Percentiles rank a stretch among this genome's conserved stretches.
Evolutionary conservation across 2,329 filamentous ascomycete species (phyloP).

Genomic region (Nothomitra cinnamomea): DNA sequence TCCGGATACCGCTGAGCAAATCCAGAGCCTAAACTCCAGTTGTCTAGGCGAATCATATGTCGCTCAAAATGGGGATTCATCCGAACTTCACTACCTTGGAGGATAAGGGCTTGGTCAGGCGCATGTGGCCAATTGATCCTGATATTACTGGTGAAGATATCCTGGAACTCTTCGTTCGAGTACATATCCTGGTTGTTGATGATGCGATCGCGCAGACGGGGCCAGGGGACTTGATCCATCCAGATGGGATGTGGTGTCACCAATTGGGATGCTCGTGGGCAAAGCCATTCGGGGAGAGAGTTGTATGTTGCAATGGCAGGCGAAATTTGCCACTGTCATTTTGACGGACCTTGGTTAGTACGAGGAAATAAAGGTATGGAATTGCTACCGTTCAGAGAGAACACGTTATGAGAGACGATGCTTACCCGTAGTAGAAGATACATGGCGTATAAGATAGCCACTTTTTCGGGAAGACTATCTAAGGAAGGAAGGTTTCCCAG

Average conservation of each 20-base stretch:
- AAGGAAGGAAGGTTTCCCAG: slow-evolving; percentile 67
- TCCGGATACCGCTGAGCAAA: slow-evolving; percentile 50
- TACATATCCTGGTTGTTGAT: slow-evolving; percentile 32
- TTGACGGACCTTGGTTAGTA: background rate
- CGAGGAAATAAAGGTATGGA: no score
- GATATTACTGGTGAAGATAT: slow-evolving; percentile 61
- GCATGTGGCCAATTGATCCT: slow-evolving; percentile 70
- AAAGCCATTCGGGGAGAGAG: slow-evolving; percentile 55
- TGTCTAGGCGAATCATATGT: slow-evolving; percentile 56
- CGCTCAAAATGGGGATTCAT: slow-evolving; percentile 79
- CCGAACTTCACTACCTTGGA: slow-evolving; percentile 33
- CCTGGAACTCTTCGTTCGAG: slow-evolving; percentile 66
- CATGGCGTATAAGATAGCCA: slow-evolving; percentile 71
- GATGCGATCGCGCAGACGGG: slow-evolving; percentile 53
- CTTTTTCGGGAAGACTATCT: slow-evolving; percentile 59
- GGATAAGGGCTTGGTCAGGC: slow-evolving; percentile 40
- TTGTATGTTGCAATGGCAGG: slow-evolving; percentile 68
- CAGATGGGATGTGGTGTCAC: slow-evolving; percentile 56
- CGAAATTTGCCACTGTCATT: slow-evolving; percentile 54
- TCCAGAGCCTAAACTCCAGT: slow-evolving; percentile 61
- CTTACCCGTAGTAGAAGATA: slow-evolving; percentile 51
- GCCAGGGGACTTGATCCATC: slow-evolving; percentile 72
- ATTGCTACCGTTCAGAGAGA: background rate
- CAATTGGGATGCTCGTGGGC: slow-evolving; percentile 49
- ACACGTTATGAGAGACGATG: background rate